A percentile compares a stretch with the other conserved stretches of the same genome.
Conservation (phyloP, 148 eudicot species). For the Vaccinium vitisidaea region DNA sequence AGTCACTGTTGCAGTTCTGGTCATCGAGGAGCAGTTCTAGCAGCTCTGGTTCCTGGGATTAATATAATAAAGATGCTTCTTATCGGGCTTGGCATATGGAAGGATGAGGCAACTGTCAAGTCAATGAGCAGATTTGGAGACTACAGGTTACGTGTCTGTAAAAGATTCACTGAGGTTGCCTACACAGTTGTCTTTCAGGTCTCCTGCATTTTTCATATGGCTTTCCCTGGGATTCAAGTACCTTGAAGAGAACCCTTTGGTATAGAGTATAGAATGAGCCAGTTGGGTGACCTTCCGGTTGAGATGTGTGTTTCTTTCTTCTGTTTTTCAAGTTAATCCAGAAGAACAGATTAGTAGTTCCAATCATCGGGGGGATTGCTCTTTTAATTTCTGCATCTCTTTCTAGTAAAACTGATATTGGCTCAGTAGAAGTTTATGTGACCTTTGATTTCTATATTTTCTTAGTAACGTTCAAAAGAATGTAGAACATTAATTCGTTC, state of each 20-base stretch:
- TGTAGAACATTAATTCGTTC: not conserved
- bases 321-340: not conserved
- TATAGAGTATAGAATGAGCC: not conserved
- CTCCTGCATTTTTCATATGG: not conserved
- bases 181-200: not conserved
- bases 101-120: conserved; percentile 82
- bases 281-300: not conserved
- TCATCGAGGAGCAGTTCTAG: conserved; percentile 64
- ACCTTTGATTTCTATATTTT: not conserved
- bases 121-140: conserved; percentile 84
- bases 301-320: not conserved
- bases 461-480: not conserved
- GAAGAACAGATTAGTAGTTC: not conserved
- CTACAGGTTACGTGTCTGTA: conserved; percentile 20
- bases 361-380: not conserved
- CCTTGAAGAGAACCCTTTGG: not conserved
- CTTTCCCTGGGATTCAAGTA: not conserved
- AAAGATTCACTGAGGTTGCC: not conserved
- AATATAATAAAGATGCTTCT: conserved; percentile 73
- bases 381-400: not conserved
- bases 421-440: not conserved
- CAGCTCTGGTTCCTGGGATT: conserved; percentile 70
- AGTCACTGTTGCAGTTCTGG: conserved; percentile 32
- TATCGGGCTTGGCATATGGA: conserved; percentile 70
- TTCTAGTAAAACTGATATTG: not conserved